Conservation (phyloP, 2,329 filamentous ascomycete species). For the Neofusicoccum parvum region DNA sequence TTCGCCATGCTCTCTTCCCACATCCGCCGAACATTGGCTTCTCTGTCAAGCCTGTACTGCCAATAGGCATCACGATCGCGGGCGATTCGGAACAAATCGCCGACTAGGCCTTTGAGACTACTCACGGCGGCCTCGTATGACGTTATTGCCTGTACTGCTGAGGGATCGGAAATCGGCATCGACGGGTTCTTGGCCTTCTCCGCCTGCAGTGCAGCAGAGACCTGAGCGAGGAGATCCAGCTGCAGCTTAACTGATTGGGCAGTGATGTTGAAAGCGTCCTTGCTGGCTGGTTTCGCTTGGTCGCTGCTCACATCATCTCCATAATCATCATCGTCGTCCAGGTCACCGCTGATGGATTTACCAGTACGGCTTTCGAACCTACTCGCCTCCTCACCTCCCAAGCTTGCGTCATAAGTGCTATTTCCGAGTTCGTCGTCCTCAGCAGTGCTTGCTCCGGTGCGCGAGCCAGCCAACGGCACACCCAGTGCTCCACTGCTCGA, state of each 20-base stretch:
- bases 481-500: neutral
- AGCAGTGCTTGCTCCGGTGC: constrained; percentile 49
- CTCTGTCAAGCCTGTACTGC: constrained; percentile 91
- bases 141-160: constrained; percentile 73
- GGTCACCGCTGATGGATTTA: constrained; percentile 60
- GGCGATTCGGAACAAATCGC: constrained; percentile 87
- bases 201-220: constrained; percentile 76
- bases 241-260: constrained; percentile 93
- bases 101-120: constrained; percentile 81
- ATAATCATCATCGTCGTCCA: constrained; percentile 67
- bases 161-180: constrained; percentile 73
- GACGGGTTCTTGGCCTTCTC: constrained; percentile 71
- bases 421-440: constrained; percentile 58
- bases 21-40: constrained; percentile 88
- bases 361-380: constrained; percentile 52
- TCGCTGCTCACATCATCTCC: constrained; percentile 78
- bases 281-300: constrained; percentile 68
- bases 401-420: constrained; percentile 60
- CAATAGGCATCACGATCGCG: constrained; percentile 94
- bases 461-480: constrained; percentile 26
- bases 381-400: constrained; percentile 56
- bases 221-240: constrained; percentile 83
- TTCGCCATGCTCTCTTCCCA: constrained; percentile 99
- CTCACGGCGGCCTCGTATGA: constrained; percentile 90
- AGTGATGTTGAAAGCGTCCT: constrained; percentile 95